Base-by-base conservation (phyloP, 2,329 filamentous ascomycete genomes). In the Aureobasidium sp. region DNA sequence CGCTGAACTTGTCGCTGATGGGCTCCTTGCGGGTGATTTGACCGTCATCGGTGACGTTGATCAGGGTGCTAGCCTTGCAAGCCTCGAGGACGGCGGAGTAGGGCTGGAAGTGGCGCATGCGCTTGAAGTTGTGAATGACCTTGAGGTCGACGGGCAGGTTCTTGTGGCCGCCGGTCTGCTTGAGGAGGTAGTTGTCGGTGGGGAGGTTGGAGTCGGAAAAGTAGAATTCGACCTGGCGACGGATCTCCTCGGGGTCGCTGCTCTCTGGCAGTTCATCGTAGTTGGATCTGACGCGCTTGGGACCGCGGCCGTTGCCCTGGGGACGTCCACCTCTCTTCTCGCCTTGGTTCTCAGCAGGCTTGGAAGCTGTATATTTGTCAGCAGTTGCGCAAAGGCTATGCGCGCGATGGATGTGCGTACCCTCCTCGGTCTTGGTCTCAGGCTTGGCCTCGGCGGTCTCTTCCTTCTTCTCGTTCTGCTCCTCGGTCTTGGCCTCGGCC, bases 161-260 rank as follows among this genome's bases (percentile, higher is more conserved):
- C 69, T 87, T 81, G 65, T 83, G 79, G 61, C 93, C 93, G 40
- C 86, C 87, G 60, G 90, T 88, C 69, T 86, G 80, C 64, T 84
- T 80, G 78, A 91, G 89, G 67, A 99, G 82, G 78, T 90, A 95
- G 73, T 90, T 88, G 76, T 99, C 95, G 69, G 84, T 85, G 55
- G 88, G 87, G 38, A 99, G 84, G 76, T 96, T 96, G 69, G 87
- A 89, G 74, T 95, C 89, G 69, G 89, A 89, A 76, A 96, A 95
- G 81, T 96, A 96, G 75, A 96, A 96, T 73, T 96, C 91, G 68
- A 96, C 89, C 88, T 95, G 92, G 70, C 87, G 87, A 72, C 90
- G 87, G 69, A 96, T 96, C 74, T 88, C 83, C 25, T 79, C 80
- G 1, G 88, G 88, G 73, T 96, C 89, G 67, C 88, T 85, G 25